Base-by-base conservation (phyloP, 1,139 yeast species). In the Geotrichum fermentans region DNA sequence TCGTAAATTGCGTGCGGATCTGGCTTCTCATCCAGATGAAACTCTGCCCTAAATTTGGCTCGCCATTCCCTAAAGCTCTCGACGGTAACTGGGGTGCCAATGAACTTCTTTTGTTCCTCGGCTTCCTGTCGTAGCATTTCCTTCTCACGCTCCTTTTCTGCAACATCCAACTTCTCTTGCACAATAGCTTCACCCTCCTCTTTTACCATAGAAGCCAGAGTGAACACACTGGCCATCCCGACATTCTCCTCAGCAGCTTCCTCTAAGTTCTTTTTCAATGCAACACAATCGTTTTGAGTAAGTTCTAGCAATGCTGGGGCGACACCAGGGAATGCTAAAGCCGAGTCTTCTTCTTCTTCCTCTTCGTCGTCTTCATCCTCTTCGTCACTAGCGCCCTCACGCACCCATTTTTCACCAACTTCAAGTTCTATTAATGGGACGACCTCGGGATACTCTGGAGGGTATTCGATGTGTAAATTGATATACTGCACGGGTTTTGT, bases 181-280 rank as follows among this genome's bases (percentile, higher is more conserved):
- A 86, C 85, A 55, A 78, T 61, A 24, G 67, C 68, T 61, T 92
- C 97, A 3, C 86, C 90, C 52, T 77, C 77, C 47, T 90, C 97
- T 62, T 90, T 90, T 48, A 89, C 72, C 14, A 79, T 72, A 1
- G 94, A 80, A 0, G 85, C 78, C 45, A 92, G 65, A 0, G 96
- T 80, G 68, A 89, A 92, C 4, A 90, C 75, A 58, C 90, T 82
- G 14, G 96, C 95, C 75, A 90, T 83, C 1, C 98, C 97, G 2
- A 75, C 45, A 62, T 85, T 89, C 49, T 81, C 77, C 51, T 81
- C 82, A 1, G 95, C 95, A 16, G 56, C 65, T 52, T 54, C 71
- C 61, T 51, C 69, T 65, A 53, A 75, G 75, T 43, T 70, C 69
- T 39, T 70, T 72, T 48, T 73, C 78, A 51, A 73, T 74, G 43